Evolutionary conservation across 1,139 yeast genomes (phyloP), one percentile per base, ranked within the genome.

Genomic region (Geotrichum reessii): DNA sequence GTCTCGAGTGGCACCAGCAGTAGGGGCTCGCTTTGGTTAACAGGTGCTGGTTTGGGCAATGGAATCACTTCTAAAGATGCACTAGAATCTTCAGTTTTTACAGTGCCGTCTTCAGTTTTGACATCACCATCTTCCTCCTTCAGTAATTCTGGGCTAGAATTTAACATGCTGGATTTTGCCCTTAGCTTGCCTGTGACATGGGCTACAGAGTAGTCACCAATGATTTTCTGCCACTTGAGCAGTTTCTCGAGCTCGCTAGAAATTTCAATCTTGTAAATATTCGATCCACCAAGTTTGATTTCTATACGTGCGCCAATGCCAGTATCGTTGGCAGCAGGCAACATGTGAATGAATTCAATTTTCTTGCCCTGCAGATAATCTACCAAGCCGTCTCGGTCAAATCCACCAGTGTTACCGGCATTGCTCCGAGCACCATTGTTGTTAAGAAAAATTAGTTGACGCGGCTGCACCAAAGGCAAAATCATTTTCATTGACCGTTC

Each of bases 191-290:
- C 98, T 50, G 80, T 77, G 4, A 92, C 86, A 66, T 89, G 95
- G 0, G 97, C 93, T 46, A 93, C 85, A 21, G 87, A 79, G 69
- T 86, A 88, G 47, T 89, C 89, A 47, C 90, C 92, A 50, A 88
- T 84, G 61, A 87, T 84, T 62, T 81, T 81, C 69, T 92, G 97
- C 99, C 99, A 93, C 60, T 81, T 80, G 60, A 93, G 76, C 22
- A 78, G 73, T 27, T 78, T 76, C n/a, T 83, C 82, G 52, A 93
- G 74, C 11, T 78, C 78, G 22, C 86, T 87, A 62, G 90, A 92
- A 50, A 93, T 74, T 58, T 84, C 77, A 40, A 92, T 81, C 37
- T 54, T 52, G 42, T 54, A 55, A 3, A 55, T 21, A 27, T 51
- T 58, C 8, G 55, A 50, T 2, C 60, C 58, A 25, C 44, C 44